These are phyloP conservation scores for Calonectria crousiana DNA, from an alignment of 2,329 filamentous ascomycete species.

Conservation along the genomic window DNA sequence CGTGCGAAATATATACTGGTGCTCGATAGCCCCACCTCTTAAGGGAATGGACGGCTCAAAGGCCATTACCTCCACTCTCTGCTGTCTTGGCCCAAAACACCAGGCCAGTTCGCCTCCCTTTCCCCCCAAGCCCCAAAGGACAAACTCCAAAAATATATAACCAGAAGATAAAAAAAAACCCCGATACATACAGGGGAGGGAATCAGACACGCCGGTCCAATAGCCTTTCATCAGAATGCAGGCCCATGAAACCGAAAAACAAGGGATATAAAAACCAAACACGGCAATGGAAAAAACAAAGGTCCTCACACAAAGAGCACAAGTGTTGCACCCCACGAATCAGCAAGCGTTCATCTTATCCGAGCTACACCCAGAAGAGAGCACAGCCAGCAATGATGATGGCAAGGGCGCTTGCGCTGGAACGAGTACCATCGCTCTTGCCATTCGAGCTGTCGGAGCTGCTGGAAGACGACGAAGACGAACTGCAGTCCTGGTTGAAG, in stretches of 20 bases:
- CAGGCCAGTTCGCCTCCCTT: slow-evolving; percentile 28
- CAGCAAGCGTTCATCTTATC: background rate
- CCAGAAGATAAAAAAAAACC: slow-evolving; percentile 35
- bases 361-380: slow-evolving; percentile 50
- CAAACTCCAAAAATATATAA: slow-evolving; percentile 37
- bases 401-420: slow-evolving; percentile 52
- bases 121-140: slow-evolving; percentile 26
- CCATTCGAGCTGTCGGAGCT: slow-evolving; percentile 47
- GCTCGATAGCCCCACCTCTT: slow-evolving; percentile 9
- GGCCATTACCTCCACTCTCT: slow-evolving; percentile 37
- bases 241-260: slow-evolving; percentile 27
- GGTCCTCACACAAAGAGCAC: slow-evolving; percentile 8
- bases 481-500: slow-evolving; percentile 57
- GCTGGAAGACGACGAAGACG: background rate
- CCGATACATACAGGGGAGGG: slow-evolving; percentile 38
- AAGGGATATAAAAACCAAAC: slow-evolving; percentile 36
- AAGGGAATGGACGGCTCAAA: slow-evolving; percentile 36
- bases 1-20: background rate
- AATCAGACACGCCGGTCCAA: slow-evolving; percentile 34
- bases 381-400: slow-evolving; percentile 52
- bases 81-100: slow-evolving; percentile 19
- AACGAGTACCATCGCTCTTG: slow-evolving; percentile 48
- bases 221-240: slow-evolving; percentile 36
- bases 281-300: slow-evolving; percentile 1
- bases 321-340: background rate